These are phyloP conservation scores for Scenedesmus sp. DNA, from an alignment of 163 green algal species.

Conservation along the genomic window DNA sequence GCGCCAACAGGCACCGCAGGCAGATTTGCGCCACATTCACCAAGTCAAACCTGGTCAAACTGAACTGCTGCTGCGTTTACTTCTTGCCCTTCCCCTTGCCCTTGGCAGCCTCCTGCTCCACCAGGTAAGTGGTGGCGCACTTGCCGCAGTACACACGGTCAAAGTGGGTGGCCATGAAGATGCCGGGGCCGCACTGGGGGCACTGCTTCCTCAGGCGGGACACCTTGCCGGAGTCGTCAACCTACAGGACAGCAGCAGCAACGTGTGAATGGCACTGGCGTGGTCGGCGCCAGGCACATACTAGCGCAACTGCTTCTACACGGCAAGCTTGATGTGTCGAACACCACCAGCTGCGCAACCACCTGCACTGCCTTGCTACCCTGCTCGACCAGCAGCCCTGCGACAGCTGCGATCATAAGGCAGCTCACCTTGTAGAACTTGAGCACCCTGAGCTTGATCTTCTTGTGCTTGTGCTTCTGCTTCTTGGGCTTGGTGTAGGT, in stretches of 20 bases:
- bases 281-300: background rate
- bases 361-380: no score
- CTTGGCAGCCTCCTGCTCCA: constrained; percentile 49
- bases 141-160: constrained; percentile 98
- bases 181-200: constrained; percentile 94
- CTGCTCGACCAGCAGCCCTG: no score
- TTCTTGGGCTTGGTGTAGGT: constrained; percentile 99
- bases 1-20: background rate
- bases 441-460: constrained; percentile 98
- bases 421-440: constrained; percentile 98
- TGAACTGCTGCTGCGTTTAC: constrained; percentile 53
- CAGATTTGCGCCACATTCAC: background rate
- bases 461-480: constrained; percentile 99
- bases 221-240: constrained; percentile 99
- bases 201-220: constrained; percentile 97
- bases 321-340: background rate
- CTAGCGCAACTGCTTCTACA: background rate
- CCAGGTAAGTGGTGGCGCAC: constrained; percentile 79
- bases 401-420: background rate
- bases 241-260: constrained; percentile 62
- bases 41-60: constrained; percentile 1
- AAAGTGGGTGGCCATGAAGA: constrained; percentile 99
- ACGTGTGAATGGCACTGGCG: background rate
- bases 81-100: constrained; percentile 74
- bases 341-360: background rate